phyloP scores from a whole-genome alignment of 805 yeast genomes.

The Teunomyces tritomae region DNA sequence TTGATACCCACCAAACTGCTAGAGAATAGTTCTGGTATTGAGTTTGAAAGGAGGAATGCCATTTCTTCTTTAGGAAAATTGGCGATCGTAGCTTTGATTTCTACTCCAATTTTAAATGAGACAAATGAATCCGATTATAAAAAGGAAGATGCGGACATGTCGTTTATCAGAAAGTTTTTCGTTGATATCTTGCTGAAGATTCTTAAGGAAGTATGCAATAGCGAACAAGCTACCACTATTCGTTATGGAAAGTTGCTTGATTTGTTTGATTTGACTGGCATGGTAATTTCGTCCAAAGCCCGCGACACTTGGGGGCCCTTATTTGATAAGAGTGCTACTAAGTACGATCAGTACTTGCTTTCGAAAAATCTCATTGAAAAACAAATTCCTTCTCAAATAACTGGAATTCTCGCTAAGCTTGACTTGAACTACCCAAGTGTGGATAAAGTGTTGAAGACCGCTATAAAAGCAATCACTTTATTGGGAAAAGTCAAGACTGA shows the following conservation, averaged over 20 bases:
- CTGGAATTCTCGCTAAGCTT: slow-evolving; percentile 58
- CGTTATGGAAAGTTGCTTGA: slow-evolving; percentile 57
- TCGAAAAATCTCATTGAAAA: slow-evolving; percentile 69
- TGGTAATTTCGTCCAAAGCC: slow-evolving; percentile 42
- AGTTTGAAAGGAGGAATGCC: slow-evolving; percentile 48
- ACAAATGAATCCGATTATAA: slow-evolving; percentile 44
- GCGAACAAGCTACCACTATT: slow-evolving; percentile 31
- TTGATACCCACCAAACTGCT: slow-evolving; percentile 57
- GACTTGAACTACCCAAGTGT: slow-evolving; percentile 75
- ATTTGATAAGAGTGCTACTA: slow-evolving; percentile 46
- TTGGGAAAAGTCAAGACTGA: slow-evolving; percentile 56
- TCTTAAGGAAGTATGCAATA: slow-evolving; percentile 46
- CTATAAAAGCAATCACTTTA: slow-evolving; percentile 57
- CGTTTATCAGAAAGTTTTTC: slow-evolving; percentile 69
- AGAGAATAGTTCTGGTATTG: slow-evolving; percentile 31
- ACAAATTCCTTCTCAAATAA: slow-evolving; percentile 54
- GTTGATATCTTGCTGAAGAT: slow-evolving; percentile 66
- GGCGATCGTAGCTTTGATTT: slow-evolving; percentile 59
- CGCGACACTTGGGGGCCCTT: slow-evolving; percentile 43
- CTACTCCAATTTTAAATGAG: slow-evolving; percentile 54
- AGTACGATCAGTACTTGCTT: slow-evolving; percentile 60
- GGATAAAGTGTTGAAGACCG: slow-evolving; percentile 54
- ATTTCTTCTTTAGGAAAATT: slow-evolving; percentile 62
- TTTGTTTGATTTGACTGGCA: slow-evolving; percentile 48
- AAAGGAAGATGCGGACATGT: slow-evolving; percentile 64